Evolutionary conservation across 2,329 filamentous ascomycete species (phyloP), one percentile per base, ranked within the genome.

Genomic region (Zalaria sp.): DNA sequence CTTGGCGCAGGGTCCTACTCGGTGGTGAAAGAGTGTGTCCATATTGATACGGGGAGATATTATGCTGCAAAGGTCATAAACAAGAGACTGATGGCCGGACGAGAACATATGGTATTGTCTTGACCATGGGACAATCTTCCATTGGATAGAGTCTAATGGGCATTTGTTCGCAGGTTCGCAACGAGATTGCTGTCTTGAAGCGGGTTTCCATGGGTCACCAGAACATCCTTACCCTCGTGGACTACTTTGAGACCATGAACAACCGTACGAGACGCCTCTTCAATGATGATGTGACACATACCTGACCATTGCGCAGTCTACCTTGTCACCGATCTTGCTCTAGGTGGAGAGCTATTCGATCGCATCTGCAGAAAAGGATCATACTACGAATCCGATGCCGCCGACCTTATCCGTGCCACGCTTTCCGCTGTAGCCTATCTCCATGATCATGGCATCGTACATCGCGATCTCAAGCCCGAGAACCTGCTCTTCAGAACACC

Each of bases 191-290:
- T 5, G 87, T 98, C 26, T 73, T 98, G 51, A 96, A 96, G 64
- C 82, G 82, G 57, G 89, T 98, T n/a, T 96, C 89, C 1, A 94
- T 98, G 84, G 91, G 91, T 42, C 89, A 98, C 66, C 85, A 91
- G 62, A 98, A 98, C 59, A 96, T 98, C 59, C 69, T 98, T 47
- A 98, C 91, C 1, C 73, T 98, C 45, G 91, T 96, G 54, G 91
- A 98, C 68, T 98, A 96, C 65, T 98, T 98, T 58, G 91, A 98
- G 68, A 98, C 91, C 5, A 93, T 95, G 84, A 96, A 98, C 68
- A 98, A 98, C 65, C 75, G 77, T 81, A 64, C 43, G 71, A 54
- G 9, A 35, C 2, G 8, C 3, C n/a, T 25, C 8, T 10, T 18
- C 7, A 5, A 27, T 25, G 25, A 9, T 9, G 5, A 18, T 10